Evolutionary conservation across 441 rosid genomes (phyloP).

Genomic region (Mallotus japonicus): DNA sequence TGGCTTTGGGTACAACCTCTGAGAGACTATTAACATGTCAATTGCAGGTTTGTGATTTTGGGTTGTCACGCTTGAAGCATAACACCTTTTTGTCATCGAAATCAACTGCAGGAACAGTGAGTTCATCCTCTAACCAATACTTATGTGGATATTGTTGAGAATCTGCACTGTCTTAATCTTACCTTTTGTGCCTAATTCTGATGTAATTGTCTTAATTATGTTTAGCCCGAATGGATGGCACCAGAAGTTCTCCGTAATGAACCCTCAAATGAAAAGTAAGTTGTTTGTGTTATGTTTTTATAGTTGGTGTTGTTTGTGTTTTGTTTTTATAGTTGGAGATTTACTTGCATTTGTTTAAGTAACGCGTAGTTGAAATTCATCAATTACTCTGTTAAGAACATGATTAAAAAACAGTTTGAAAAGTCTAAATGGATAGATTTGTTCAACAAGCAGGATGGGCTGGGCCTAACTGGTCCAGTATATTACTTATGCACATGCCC

Average conservation of each 20-base stretch:
- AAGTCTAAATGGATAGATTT: not conserved
- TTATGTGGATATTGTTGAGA: constrained; percentile 3
- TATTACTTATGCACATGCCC: too few relatives aligned
- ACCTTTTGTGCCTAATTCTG: constrained; percentile 1
- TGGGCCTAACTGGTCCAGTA: not conserved
- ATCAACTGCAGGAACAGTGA: constrained; percentile 98
- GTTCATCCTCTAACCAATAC: constrained; percentile 14
- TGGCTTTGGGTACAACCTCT: not conserved
- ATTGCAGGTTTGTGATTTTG: constrained; percentile 86
- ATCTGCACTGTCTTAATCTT: constrained; percentile 18
- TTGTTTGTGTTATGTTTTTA: constrained; percentile 20
- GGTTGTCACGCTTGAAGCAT: constrained; percentile 94
- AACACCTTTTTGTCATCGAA: constrained; percentile 93
- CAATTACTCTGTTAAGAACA: not conserved
- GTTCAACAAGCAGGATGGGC: not conserved
- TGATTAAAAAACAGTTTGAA: not conserved
- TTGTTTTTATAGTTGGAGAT: not conserved
- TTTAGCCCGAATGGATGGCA: constrained; percentile 99
- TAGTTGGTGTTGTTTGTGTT: constrained; percentile 30
- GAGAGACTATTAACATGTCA: not conserved
- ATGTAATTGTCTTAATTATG: constrained; percentile 30
- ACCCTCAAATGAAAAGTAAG: constrained; percentile 97
- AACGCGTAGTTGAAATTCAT: not conserved
- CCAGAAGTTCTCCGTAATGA: constrained; percentile 98
- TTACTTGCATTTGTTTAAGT: not conserved